Base-by-base conservation (phyloP, 1,284 basidiomycete species). In the Leccinum fuscescens region DNA sequence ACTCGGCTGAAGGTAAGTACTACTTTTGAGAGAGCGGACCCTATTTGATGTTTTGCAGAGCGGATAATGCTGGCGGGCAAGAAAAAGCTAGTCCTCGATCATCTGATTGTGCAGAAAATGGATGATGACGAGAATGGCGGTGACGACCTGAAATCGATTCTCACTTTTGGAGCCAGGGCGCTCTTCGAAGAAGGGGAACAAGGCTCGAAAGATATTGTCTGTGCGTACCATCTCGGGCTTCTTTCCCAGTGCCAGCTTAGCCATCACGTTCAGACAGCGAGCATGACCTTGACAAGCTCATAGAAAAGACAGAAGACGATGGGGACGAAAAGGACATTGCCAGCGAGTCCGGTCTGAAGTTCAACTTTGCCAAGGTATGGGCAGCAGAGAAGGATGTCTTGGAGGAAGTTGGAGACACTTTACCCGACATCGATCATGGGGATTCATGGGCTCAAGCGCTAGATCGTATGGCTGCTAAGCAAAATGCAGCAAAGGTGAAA, bases 71-170 rank as follows among this genome's bases (percentile, higher is more conserved):
- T 92, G 74, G 85, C 86, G 17, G 92, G 92, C 31, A 95, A 95
- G 79, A 92, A 92, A 78, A 96, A 96, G 74, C 82, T 96, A 46
- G 89, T 93, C 6, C 79, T 96, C 4, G 94, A 96, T 69, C 94
- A 96, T 76, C 79, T 96, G 14, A 95, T 96, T 62, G 94, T 94
- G 4, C 94, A 96, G 76, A 93, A 93, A 72, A 93, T 27, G 86
- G 90, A 93, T 66, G 85, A 88, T 61, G 86, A 89, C 56, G 90
- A 90, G 52, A 86, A 86, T 31, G 84, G 81, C 24, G 82, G 86
- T 57, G 87, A 89, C 65, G 85, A 94, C 65, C 78, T 93, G 9
- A 85, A 88, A 69, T 92, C 89, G 2, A 90, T 95, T 65, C 80
- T 96, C 5, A 89, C 91, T 20, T 92, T 88, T 65, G 93, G 93